Base-by-base conservation (phyloP, 2,329 filamentous ascomycete species). In the Botrytis porri region DNA sequence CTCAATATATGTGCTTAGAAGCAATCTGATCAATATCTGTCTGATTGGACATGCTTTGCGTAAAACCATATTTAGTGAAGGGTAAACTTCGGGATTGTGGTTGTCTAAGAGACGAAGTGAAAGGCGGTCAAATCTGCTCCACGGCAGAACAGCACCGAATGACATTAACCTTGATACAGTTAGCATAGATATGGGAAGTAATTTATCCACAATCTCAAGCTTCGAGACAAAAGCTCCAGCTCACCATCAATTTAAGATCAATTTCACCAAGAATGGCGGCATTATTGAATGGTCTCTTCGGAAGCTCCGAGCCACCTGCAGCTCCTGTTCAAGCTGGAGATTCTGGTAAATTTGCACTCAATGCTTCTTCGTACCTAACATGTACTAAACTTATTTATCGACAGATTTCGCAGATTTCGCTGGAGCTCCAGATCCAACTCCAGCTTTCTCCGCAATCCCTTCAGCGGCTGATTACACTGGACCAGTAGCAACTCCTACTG, bases 371-470 rank as follows among this genome's bases (percentile, higher is more conserved):
- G 51, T 14, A 54, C 1, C 41, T 14, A 39, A 69, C 35, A 65
- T 69, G 29, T 59, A 71, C 73, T 77, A 69, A 78, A 74, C 51
- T 32, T 29, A 41, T n/a, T 20, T 48, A 76, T 37, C 57, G n/a
- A 81, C 71, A 97, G 95, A 97, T 85, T 98, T 98, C 82, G 94
- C 93, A 84, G 95, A 98, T 86, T 98, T 97, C 81, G 93, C 94
- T 74, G 91, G 89, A 76, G 92, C 90, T 78, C 89, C 94, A 76
- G 89, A 92, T 32, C 90, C 93, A 73, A 82, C 85, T 37, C 87
- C 87, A 73, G 83, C 81, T 29, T 82, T 85, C 80, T 83, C 84
- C 69, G 82, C 85, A 72, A 77, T 78, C 51, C 79, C 82, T 66
- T 82, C 83, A 64, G 83, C 85, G 62, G 83, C 83, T 73, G 83